Base-by-base conservation (phyloP, 2,329 filamentous ascomycete genomes). In the Fusarium sp. region DNA sequence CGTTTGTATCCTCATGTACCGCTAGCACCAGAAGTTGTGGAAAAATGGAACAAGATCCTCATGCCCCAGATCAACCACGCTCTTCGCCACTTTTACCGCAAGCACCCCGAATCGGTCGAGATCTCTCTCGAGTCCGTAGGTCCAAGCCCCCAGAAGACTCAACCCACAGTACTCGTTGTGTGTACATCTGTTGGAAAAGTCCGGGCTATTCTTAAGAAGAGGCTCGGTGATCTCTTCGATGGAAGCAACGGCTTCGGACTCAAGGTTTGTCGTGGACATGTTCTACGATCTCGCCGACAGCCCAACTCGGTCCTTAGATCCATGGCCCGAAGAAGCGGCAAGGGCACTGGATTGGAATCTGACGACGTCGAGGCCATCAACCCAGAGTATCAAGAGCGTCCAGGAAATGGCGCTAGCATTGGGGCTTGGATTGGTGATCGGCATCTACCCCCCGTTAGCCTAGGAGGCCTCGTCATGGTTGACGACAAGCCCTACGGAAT, bases 401-500 rank as follows among this genome's bases (percentile, higher is more conserved):
- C 95, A 2, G 83, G 90, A 0, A 97, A 95, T 74, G 95, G 95
- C 3, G 95, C 95, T 13, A 97, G 95, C 47, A 98, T 98, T 66
- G 95, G 95, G 12, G 95, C 95, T 2, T 98, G 94, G 86, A 91
- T 93, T 56, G 92, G 93, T 64, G 90, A 95, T 72, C 91, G 93
- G 48, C 95, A 98, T 78, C 85, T 98, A 6, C 95, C 95, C 11
- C 94, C 95, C 5, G 95, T 97, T 7, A 97, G 94, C 36, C 95
- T 97, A 74, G 95, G 95, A 18, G 95, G 95, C 14, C 87, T 97
- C 8, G 90, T 98, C 44, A 84, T 96, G 36, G 90, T 98, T 4
- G 95, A 98, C 78, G 91, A 93, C 61, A 91, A 92, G 80, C 90
- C 93, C 0, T 96, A 95, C 77, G 95, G 95, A 18, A 96, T 98